These are phyloP conservation scores for Leptodermis oblonga DNA, from an alignment of 257 asterid species.

Conservation along the genomic window DNA sequence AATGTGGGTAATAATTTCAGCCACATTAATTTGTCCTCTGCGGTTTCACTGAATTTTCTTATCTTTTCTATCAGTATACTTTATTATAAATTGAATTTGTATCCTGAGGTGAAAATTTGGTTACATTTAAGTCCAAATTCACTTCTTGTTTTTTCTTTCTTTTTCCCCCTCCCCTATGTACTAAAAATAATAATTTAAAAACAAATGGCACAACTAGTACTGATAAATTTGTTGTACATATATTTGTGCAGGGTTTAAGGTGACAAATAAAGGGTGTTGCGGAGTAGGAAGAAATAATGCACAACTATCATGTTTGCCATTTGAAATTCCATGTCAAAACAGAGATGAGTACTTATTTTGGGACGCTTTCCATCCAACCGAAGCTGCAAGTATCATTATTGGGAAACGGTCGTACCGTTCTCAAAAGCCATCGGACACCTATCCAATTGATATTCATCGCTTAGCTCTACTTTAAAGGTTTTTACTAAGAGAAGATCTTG, in stretches of 20 bases:
- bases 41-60: too few species aligned
- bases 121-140: too few species aligned
- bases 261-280: conserved; percentile 39
- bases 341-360: conserved; percentile 43
- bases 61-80: too few species aligned
- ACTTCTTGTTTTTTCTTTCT: too few species aligned
- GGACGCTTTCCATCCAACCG: conserved; percentile 45
- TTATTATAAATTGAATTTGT: too few species aligned
- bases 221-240: background rate
- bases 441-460: conserved; percentile 27
- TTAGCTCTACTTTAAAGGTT: conserved; percentile 19
- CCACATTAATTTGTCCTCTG: too few species aligned
- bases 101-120: too few species aligned
- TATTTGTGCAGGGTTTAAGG: conserved; percentile 32
- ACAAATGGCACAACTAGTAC: too few species aligned
- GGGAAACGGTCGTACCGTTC: conserved; percentile 31
- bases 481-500: too few species aligned
- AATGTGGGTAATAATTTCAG: too few species aligned
- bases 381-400: conserved; percentile 30
- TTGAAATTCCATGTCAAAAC: conserved; percentile 26
- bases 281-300: conserved; percentile 19
- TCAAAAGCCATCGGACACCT: conserved; percentile 23
- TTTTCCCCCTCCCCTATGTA: too few species aligned
- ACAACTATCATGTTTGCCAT: conserved; percentile 25
- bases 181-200: too few species aligned